Conservation (phyloP, 2,329 filamentous ascomycete species). For the Aureobasidium sp. region DNA sequence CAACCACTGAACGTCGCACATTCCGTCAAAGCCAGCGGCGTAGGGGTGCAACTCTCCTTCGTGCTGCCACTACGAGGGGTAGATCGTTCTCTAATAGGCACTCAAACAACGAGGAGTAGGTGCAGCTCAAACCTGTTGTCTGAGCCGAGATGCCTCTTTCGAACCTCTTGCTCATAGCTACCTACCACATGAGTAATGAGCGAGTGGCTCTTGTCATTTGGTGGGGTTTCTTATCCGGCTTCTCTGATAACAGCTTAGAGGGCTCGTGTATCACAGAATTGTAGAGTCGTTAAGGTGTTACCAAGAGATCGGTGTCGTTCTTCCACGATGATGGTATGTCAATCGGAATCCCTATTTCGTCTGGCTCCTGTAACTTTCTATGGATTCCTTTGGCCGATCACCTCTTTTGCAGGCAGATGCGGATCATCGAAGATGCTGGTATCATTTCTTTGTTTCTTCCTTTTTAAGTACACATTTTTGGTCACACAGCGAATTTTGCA, state of each 20-base stretch:
- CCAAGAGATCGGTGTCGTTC: neutral
- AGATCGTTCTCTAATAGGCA: neutral
- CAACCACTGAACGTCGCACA: neutral
- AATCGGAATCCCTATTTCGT: no score
- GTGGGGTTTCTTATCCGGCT: neutral
- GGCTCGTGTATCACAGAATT: neutral
- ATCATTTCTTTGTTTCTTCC: no score
- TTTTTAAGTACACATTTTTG: no score
- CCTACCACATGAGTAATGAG: neutral
- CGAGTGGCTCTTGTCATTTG: neutral
- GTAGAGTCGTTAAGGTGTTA: neutral
- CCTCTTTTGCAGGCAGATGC: no score
- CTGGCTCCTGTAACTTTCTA: no score
- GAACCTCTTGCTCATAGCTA: neutral
- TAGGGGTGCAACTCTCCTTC: neutral
- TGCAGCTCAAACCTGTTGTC: neutral
- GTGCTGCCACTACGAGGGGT: neutral
- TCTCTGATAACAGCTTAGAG: neutral
- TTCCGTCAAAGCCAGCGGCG: neutral
- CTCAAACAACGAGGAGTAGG: neutral
- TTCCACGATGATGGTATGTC: no score
- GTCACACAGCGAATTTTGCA: no score
- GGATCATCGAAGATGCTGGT: no score
- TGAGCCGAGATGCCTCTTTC: neutral
- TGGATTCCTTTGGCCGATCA: no score